These are phyloP conservation scores for Chondrostereum purpureum DNA, from an alignment of 1,284 basidiomycete genomes.

Conservation along the genomic window DNA sequence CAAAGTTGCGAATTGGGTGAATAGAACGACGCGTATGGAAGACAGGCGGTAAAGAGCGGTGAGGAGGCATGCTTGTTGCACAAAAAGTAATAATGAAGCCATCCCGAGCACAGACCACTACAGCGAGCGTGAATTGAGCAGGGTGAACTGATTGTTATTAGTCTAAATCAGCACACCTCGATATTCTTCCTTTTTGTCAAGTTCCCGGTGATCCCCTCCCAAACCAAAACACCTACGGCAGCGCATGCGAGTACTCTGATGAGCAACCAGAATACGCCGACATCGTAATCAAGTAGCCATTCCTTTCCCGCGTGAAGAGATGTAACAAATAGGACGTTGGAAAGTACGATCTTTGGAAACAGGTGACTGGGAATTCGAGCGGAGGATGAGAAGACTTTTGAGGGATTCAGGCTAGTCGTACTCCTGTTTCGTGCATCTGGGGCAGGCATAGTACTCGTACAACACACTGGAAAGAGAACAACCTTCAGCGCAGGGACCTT, in stretches of 20 bases:
- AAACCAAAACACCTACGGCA: constrained; percentile 49
- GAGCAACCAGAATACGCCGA: constrained; percentile 67
- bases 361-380: constrained; percentile 41
- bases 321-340: constrained; percentile 56
- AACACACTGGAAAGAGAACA: neutral
- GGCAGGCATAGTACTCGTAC: constrained; percentile 42
- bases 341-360: constrained; percentile 49
- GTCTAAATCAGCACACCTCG: constrained; percentile 57
- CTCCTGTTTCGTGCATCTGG: constrained; percentile 64
- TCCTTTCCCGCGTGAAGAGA: constrained; percentile 58
- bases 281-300: constrained; percentile 54
- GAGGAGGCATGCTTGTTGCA: constrained; percentile 57
- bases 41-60: constrained; percentile 61
- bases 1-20: constrained; percentile 58
- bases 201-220: constrained; percentile 50
- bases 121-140: neutral
- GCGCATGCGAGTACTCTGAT: constrained; percentile 64
- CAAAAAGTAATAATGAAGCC: constrained; percentile 58
- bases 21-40: constrained; percentile 55
- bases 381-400: constrained; percentile 45
- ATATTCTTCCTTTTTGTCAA: constrained; percentile 44
- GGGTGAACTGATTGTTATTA: neutral
- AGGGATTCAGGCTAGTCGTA: constrained; percentile 57
- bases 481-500: too few relatives aligned
- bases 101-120: constrained; percentile 67